These are phyloP conservation scores for Dalbergia cochinchinensis DNA, from an alignment of 306 rosid genomes.

Conservation along the genomic window DNA sequence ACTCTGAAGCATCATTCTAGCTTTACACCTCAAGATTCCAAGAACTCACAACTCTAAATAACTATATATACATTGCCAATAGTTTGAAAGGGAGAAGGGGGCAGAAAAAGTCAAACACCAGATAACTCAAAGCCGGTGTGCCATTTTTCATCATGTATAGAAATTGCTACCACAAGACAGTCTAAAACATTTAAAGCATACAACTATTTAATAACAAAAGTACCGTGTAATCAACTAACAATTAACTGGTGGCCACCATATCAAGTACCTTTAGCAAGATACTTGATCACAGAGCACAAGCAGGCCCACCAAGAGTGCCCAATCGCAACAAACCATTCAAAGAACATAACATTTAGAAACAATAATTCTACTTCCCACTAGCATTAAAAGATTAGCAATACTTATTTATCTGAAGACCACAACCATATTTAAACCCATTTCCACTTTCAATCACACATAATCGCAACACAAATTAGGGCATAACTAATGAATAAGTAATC, in stretches of 20 bases:
- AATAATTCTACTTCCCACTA: conserved; percentile 11
- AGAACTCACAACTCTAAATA: conserved; percentile 16
- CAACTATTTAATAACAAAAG: conserved; percentile 7
- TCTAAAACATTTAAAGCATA: neutral
- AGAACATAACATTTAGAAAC: neutral
- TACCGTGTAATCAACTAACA: neutral
- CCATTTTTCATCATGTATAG: conserved; percentile 7
- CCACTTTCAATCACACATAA: conserved; percentile 1
- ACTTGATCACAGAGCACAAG: neutral
- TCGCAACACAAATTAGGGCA: conserved; percentile 29
- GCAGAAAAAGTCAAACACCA: conserved; percentile 27
- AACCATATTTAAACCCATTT: neutral
- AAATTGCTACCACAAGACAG: conserved; percentile 25
- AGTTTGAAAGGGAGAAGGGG: neutral
- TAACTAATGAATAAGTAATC: neutral
- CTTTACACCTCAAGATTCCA: conserved; percentile 26
- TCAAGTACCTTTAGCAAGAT: conserved; percentile 20
- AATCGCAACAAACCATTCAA: neutral
- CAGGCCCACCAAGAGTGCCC: neutral
- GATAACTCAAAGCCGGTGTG: neutral
- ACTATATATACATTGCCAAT: conserved; percentile 2
- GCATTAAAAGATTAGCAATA: conserved; percentile 2
- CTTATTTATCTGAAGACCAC: neutral
- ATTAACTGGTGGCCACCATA: neutral
- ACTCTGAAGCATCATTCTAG: conserved; percentile 23